Evolutionary conservation across 108 stramenopile species (phyloP), one percentile per base, ranked within the genome.

Genomic region (Pseudonitzschia delicatissima): DNA sequence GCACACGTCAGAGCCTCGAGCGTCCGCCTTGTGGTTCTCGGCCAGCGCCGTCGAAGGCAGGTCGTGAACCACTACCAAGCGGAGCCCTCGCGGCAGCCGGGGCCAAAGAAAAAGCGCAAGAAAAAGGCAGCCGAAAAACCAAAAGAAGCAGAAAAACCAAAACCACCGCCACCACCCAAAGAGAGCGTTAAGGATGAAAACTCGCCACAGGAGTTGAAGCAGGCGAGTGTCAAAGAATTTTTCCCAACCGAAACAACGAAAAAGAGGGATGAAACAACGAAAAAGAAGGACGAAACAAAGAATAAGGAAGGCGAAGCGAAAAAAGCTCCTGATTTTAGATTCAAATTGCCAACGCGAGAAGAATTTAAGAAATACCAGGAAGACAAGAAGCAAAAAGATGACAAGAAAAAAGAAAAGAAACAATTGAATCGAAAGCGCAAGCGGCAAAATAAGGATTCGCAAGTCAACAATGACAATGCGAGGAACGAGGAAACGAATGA

Each of bases 21-120:
- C 27, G 47, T 49, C 17, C 48, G 64, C 4, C 25, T n/a, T n/a
- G 47, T 27, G 13, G 27, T 49, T 4, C 8, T 15, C 15, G 48
- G 64, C 55, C 11, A 67, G 48, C 48, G 58, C 6, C 45, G 66
- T 12, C 17, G 61, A 21, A 21, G 44, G 35, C n/a, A 33, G 29
- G 31, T 55, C n/a, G 31, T 34, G 33, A 55, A 33, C 4, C 53
- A 55, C n/a, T 55, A 55, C 32, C 2, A 33, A 12, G 53, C 53
- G 53, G 53, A 13, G 28, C 53, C 53, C 6, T 48, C 47, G 1
- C 3, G 4, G 20, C 47, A 23, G 20, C 47, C 47, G 20, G 17
- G 3, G 4, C 23, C 20, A 3, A 48, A 18, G 47, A 8, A 23
- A 7, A 23, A 23, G 7, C n/a, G 6, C 21, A 48, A 1, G 13